Conservation (phyloP, 441 rosid species). For the Jatropha multifida region DNA sequence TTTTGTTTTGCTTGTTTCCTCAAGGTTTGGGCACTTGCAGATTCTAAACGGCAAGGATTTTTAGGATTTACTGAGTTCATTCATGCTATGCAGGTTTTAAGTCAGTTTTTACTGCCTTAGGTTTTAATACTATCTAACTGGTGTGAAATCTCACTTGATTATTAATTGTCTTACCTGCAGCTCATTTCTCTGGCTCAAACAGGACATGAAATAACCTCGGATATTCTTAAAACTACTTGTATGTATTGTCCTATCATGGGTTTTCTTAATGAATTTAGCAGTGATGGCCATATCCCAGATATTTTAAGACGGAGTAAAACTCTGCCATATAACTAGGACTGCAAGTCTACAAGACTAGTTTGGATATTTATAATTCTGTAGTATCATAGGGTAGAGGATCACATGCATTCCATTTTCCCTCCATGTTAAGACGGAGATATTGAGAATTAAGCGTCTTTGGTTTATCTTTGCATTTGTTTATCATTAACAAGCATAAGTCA, state of each 20-base stretch:
- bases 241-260: slow-evolving; percentile 5
- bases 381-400: neutral
- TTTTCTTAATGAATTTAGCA: neutral
- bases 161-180: slow-evolving; percentile 31
- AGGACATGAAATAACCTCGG: slow-evolving; percentile 58
- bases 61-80: slow-evolving; percentile 71
- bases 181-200: slow-evolving; percentile 75
- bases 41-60: slow-evolving; percentile 78
- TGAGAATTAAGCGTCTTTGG: neutral
- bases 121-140: neutral
- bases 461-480: neutral
- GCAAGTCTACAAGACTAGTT: no score
- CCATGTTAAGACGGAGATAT: neutral
- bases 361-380: neutral
- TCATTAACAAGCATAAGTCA: neutral
- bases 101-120: neutral
- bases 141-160: slow-evolving; percentile 1
- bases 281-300: neutral
- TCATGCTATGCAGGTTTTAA: slow-evolving; percentile 69
- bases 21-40: slow-evolving; percentile 85
- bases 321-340: neutral
- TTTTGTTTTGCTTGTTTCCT: neutral
- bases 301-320: neutral
- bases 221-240: slow-evolving; percentile 51
- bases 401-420: neutral